Percentiles rank a stretch among this genome's conserved stretches.
These are phyloP conservation scores for Trichoderma semiorbis DNA, from an alignment of 2,329 filamentous ascomycete genomes.

Conservation along the genomic window DNA sequence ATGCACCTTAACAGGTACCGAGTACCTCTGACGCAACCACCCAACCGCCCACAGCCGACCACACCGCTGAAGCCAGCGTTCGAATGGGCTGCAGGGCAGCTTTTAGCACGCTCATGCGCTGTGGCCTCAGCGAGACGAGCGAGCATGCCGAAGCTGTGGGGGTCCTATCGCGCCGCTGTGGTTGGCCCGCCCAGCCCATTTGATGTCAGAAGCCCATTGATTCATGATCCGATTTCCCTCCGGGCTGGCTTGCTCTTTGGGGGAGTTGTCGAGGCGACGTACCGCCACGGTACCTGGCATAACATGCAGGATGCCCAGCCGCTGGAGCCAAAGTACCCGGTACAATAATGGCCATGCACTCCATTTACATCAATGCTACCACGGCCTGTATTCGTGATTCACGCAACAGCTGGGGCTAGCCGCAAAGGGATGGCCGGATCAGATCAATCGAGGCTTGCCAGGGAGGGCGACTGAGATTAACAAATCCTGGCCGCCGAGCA, in stretches of 20 bases:
- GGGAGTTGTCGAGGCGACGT: background rate
- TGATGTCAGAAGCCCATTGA: slow-evolving; percentile 4
- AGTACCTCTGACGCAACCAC: background rate
- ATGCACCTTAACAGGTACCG: background rate
- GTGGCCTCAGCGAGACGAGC: background rate
- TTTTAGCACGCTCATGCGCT: background rate
- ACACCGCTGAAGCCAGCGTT: slow-evolving; percentile 14
- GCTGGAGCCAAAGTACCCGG: background rate
- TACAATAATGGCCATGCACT: background rate
- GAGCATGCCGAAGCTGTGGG: background rate
- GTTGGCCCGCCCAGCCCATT: background rate
- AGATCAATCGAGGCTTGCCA: slow-evolving; percentile 1
- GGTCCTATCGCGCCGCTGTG: background rate
- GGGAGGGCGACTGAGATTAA: background rate
- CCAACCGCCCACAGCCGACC: background rate
- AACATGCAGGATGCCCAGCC: background rate
- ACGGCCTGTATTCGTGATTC: background rate
- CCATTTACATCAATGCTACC: background rate
- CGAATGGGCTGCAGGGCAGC: background rate
- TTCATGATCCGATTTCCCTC: background rate
- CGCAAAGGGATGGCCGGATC: slow-evolving; percentile 7
- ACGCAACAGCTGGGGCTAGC: background rate
- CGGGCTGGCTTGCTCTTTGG: background rate
- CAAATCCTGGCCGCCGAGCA: background rate
- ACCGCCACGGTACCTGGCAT: slow-evolving; percentile 14